A percentile compares a stretch with the other conserved stretches of the same genome.
Conservation (phyloP, 345 rosid species). For the Pseudoturritis turrita region DNA sequence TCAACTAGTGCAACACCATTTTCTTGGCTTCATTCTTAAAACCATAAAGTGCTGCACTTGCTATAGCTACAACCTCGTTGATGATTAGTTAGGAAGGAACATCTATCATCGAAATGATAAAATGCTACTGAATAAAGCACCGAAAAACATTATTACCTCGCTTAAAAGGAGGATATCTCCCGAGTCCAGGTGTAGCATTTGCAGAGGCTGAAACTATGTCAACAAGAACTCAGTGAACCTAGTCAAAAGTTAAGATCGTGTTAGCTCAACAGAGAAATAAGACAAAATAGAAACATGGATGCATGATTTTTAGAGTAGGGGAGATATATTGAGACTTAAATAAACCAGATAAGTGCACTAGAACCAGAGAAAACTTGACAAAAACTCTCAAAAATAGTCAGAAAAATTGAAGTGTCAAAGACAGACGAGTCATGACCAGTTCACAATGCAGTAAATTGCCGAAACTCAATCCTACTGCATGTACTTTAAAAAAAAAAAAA, state of each 20-base stretch:
- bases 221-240: constrained; percentile 93
- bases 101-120: neutral
- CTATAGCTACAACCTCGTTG: constrained; percentile 79
- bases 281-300: neutral
- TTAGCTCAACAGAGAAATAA: constrained; percentile 3
- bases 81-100: neutral
- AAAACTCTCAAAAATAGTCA: neutral
- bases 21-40: constrained; percentile 90
- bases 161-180: constrained; percentile 96
- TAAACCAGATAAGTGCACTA: neutral
- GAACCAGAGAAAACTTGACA: constrained; percentile 3
- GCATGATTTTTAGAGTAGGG: neutral
- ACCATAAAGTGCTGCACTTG: constrained; percentile 81
- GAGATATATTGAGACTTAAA: neutral
- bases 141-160: constrained; percentile 48
- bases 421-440: neutral
- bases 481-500: neutral
- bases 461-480: constrained; percentile 8
- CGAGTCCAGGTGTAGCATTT: constrained; percentile 95
- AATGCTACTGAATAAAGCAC: neutral
- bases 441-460: constrained; percentile 7
- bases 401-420: neutral
- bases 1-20: constrained; percentile 97
- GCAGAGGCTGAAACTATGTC: constrained; percentile 88
- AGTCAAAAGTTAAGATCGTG: constrained; percentile 11